These are phyloP conservation scores for Aspergillus calidoustus DNA, from an alignment of 2,329 filamentous ascomycete genomes.

Conservation along the genomic window DNA sequence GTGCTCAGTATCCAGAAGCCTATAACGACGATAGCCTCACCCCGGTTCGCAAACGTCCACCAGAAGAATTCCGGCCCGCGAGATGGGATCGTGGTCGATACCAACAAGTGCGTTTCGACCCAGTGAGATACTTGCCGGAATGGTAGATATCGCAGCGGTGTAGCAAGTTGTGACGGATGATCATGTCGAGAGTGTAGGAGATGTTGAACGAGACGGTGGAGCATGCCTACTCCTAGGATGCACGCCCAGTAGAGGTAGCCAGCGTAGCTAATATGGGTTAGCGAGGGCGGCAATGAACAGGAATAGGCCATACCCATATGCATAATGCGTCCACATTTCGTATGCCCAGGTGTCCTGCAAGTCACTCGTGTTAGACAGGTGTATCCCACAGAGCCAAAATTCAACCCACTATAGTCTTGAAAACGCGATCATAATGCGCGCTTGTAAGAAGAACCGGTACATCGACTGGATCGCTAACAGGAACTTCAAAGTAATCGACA, in stretches of 20 bases:
- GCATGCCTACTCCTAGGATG: slow-evolving; percentile 41
- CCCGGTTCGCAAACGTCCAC: slow-evolving; percentile 54
- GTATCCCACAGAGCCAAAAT: rapidly evolving
- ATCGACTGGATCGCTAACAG: slow-evolving; percentile 24
- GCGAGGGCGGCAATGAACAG: not conserved
- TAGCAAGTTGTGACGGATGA: not conserved
- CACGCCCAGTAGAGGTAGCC: slow-evolving; percentile 48
- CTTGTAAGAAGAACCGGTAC: slow-evolving; percentile 38
- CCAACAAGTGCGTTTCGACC: slow-evolving; percentile 45
- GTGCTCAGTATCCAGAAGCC: slow-evolving; percentile 53
- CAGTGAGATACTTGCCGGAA: slow-evolving; percentile 32
- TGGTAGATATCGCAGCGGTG: slow-evolving; percentile 9
- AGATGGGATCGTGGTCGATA: slow-evolving; percentile 50
- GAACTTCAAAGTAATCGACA: slow-evolving; percentile 38
- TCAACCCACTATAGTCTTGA: slow-evolving; percentile 38
- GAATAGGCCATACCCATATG: slow-evolving; percentile 39
- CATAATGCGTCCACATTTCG: slow-evolving; percentile 40
- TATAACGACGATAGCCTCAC: slow-evolving; percentile 51
- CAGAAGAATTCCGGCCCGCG: slow-evolving; percentile 48
- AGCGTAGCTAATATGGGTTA: slow-evolving; percentile 28
- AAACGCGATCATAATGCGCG: slow-evolving; percentile 35
- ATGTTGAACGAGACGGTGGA: slow-evolving; percentile 34
- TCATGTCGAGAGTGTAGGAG: slow-evolving; percentile 22
- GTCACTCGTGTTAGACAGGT: not conserved
- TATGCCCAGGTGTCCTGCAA: slow-evolving; percentile 37